phyloP scores from a whole-genome alignment of 2,329 filamentous ascomycete genomes.

The Arthrobotrys iridis region DNA sequence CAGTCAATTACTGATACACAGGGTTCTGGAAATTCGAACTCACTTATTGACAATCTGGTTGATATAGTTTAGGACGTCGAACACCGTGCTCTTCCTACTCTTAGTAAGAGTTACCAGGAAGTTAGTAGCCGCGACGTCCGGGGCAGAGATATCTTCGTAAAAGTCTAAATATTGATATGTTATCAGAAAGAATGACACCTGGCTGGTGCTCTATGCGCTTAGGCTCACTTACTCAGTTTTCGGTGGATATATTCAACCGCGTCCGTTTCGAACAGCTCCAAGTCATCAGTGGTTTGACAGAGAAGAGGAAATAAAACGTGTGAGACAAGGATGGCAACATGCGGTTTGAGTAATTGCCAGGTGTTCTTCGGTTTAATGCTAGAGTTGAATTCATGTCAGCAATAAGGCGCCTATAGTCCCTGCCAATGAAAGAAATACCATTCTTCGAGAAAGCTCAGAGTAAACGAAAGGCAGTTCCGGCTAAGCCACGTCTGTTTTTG shows the following conservation, averaged over 20 bases:
- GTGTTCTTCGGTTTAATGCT: constrained; percentile 91
- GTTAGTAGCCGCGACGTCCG: constrained; percentile 94
- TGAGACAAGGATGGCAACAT: constrained; percentile 90
- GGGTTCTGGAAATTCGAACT: constrained; percentile 61
- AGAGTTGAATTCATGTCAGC: constrained; percentile 3
- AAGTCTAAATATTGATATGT: constrained; percentile 68
- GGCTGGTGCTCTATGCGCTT: not conserved
- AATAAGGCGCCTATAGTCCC: no score
- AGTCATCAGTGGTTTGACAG: constrained; percentile 89
- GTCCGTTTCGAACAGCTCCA: constrained; percentile 92
- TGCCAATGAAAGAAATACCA: constrained; percentile 64
- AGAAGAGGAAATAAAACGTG: constrained; percentile 96
- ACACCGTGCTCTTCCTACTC: constrained; percentile 92
- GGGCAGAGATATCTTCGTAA: constrained; percentile 94
- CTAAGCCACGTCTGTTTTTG: constrained; percentile 93
- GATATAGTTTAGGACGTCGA: constrained; percentile 91
- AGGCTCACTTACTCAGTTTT: constrained; percentile 71
- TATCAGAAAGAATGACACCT: not conserved
- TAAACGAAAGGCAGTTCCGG: constrained; percentile 91
- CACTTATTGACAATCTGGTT: constrained; percentile 95
- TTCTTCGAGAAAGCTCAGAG: constrained; percentile 93
- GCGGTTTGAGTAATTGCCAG: constrained; percentile 92
- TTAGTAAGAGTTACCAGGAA: constrained; percentile 96
- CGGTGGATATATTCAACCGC: constrained; percentile 96
- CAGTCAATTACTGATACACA: not conserved